Conservation (phyloP, 164 flowering plant genomes). For the Vitis labrusca region DNA sequence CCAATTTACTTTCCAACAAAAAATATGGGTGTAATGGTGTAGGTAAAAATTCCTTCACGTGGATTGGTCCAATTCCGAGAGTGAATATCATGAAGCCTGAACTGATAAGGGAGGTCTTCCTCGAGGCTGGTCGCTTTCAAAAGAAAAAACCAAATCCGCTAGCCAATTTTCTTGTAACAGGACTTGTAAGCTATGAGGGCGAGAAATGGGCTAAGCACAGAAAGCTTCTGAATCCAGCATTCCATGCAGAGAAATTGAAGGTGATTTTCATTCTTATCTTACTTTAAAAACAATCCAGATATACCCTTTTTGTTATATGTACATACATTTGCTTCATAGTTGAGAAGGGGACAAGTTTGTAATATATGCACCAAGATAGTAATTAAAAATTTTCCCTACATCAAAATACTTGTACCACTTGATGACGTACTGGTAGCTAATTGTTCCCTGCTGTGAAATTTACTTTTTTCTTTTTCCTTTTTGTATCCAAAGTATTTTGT, state of each 20-base stretch:
- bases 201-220: slow-evolving; percentile 50
- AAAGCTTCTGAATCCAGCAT: slow-evolving; percentile 40
- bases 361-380: too few species aligned
- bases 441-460: too few species aligned
- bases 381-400: too few species aligned
- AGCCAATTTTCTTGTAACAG: slow-evolving; percentile 17
- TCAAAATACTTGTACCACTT: too few species aligned
- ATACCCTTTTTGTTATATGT: too few species aligned
- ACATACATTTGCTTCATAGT: too few species aligned
- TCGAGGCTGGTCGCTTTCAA: slow-evolving; percentile 17
- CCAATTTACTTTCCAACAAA: too few species aligned
- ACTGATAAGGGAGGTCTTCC: slow-evolving; percentile 27
- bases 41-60: slow-evolving; percentile 37
- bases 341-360: too few species aligned
- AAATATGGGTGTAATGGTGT: background rate
- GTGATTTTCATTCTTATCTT: slow-evolving; percentile 11
- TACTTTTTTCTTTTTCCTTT: too few species aligned
- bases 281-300: too few species aligned
- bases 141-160: slow-evolving; percentile 25
- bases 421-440: too few species aligned
- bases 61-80: slow-evolving; percentile 42
- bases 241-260: slow-evolving; percentile 48
- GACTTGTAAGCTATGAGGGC: slow-evolving; percentile 35
- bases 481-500: too few species aligned
- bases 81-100: slow-evolving; percentile 40